These are phyloP conservation scores for Abrus pulchellus DNA, from an alignment of 306 rosid species.

Conservation along the genomic window DNA sequence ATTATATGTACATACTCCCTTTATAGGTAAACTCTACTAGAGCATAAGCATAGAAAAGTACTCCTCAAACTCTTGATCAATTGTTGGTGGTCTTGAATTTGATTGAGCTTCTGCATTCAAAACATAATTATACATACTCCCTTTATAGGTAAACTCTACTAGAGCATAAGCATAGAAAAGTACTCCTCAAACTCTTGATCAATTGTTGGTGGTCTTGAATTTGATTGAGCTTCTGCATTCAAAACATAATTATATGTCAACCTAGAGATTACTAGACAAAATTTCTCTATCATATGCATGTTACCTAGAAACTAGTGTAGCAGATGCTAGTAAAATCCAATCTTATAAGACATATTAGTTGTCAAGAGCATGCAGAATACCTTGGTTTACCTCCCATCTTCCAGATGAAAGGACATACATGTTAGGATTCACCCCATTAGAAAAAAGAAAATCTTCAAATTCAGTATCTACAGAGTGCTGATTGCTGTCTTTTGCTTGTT, in stretches of 20 bases:
- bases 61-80: conserved; percentile 93
- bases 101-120: conserved; percentile 77
- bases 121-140: conserved; percentile 34
- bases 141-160: conserved; percentile 45
- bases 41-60: conserved; percentile 88
- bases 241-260: conserved; percentile 36
- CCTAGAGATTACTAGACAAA: neutral
- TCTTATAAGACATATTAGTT: neutral
- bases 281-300: conserved; percentile 26
- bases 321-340: neutral
- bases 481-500: conserved; percentile 49
- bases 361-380: conserved; percentile 49
- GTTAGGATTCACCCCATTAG: conserved; percentile 60
- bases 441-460: conserved; percentile 58
- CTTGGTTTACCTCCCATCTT: conserved; percentile 70
- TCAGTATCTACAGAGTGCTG: conserved; percentile 62
- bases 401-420: conserved; percentile 71
- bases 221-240: conserved; percentile 76
- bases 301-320: conserved; percentile 9
- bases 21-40: conserved; percentile 50
- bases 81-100: conserved; percentile 71
- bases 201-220: conserved; percentile 74
- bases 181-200: conserved; percentile 95
- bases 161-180: conserved; percentile 88
- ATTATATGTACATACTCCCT: conserved; percentile 42